Conservation (phyloP, 2,329 filamentous ascomycete species). For the Fusarium odoratissimum region DNA sequence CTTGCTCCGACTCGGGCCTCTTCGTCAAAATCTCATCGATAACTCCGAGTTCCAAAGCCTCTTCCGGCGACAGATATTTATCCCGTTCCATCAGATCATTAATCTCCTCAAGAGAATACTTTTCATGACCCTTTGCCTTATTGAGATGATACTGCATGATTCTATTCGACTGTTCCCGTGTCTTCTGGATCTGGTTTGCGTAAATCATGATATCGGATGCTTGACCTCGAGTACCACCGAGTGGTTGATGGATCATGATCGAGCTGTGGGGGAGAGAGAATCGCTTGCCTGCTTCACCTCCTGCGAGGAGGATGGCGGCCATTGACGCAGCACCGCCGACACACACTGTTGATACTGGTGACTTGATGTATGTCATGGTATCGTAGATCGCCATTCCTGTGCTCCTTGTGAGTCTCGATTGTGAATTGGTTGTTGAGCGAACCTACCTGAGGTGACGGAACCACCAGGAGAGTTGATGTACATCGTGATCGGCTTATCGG, state of each 20-base stretch:
- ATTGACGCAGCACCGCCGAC: slow-evolving; percentile 95
- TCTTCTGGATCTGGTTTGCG: slow-evolving; percentile 92
- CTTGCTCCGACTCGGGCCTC: slow-evolving; percentile 60
- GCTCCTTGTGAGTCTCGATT: slow-evolving; percentile 5
- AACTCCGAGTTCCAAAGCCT: slow-evolving; percentile 90
- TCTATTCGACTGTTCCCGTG: slow-evolving; percentile 85
- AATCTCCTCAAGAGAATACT: slow-evolving; percentile 83
- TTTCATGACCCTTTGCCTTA: slow-evolving; percentile 77
- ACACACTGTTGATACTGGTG: slow-evolving; percentile 93
- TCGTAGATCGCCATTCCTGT: slow-evolving; percentile 89
- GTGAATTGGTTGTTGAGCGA: background rate
- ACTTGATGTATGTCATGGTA: slow-evolving; percentile 96
- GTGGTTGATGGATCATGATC: slow-evolving; percentile 97
- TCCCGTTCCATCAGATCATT: slow-evolving; percentile 97
- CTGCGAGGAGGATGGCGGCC: slow-evolving; percentile 89
- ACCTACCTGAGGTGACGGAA: slow-evolving; percentile 77
- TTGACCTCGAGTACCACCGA: slow-evolving; percentile 75
- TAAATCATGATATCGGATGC: slow-evolving; percentile 93
- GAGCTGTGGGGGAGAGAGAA: slow-evolving; percentile 93
- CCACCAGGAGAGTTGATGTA: slow-evolving; percentile 98
- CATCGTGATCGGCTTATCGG: slow-evolving; percentile 93
- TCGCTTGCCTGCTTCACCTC: slow-evolving; percentile 85
- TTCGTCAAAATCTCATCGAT: slow-evolving; percentile 87
- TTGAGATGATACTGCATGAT: slow-evolving; percentile 92
- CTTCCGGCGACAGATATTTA: slow-evolving; percentile 89